Conservation (phyloP, 495 filamentous ascomycete genomes). For the Clohesyomyces aquaticus region DNA sequence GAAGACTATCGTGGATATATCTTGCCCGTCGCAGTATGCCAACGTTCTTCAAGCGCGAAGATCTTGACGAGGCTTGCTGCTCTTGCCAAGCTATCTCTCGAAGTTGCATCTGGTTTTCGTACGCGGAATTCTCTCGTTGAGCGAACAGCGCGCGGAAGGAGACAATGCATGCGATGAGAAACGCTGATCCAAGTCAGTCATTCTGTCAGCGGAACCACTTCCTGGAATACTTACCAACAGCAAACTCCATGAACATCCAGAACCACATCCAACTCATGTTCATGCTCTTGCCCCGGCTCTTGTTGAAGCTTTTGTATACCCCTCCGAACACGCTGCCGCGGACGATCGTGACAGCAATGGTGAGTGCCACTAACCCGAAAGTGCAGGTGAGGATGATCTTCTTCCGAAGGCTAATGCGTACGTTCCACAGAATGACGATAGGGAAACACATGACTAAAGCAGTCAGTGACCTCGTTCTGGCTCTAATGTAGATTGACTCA, state of each 20-base stretch:
- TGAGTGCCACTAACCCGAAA: conserved; percentile 13
- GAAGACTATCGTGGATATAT: conserved; percentile 12
- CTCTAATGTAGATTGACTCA: conserved; percentile 1
- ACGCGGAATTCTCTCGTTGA: not conserved
- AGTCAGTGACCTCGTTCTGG: not conserved
- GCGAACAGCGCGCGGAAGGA: conserved; percentile 10
- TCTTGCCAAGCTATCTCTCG: conserved; percentile 1
- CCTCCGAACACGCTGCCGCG: conserved; percentile 13
- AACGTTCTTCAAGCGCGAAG: not conserved
- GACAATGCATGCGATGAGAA: conserved; percentile 15
- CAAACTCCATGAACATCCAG: conserved; percentile 14
- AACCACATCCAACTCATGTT: conserved; percentile 15
- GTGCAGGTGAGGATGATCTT: conserved; percentile 6
- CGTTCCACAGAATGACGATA: conserved; percentile 9
- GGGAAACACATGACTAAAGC: conserved; percentile 11
- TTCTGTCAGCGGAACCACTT: not conserved
- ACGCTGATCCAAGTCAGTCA: conserved; percentile 3
- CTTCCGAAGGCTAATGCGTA: conserved; percentile 5
- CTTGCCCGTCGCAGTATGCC: not conserved
- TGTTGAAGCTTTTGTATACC: not conserved
- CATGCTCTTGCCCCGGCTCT: not conserved
- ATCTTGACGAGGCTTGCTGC: not conserved
- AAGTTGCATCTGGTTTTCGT: not conserved
- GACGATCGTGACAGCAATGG: conserved; percentile 18
- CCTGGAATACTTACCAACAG: conserved; percentile 2